Percentiles rank a stretch among this genome's conserved stretches.
phyloP scores from a whole-genome alignment of 1,284 basidiomycete genomes.

The Cutaneotrichosporon spelunceum region DNA sequence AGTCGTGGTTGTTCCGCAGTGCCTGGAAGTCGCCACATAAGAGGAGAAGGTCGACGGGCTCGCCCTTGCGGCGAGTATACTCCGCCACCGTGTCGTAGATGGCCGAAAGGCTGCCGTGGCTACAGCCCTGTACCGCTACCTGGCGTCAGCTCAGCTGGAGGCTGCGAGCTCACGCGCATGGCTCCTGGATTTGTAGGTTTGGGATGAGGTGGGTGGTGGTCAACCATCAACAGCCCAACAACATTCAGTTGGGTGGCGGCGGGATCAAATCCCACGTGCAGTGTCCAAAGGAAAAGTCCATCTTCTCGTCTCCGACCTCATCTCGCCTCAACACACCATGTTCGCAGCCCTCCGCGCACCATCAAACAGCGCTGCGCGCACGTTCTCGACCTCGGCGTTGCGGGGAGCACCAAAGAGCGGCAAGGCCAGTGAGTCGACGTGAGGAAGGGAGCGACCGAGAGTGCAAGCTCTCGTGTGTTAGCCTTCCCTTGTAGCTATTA shows the following conservation, averaged over 20 bases:
- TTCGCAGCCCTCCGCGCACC: slow-evolving; percentile 9
- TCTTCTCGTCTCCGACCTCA: background rate
- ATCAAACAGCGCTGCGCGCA: background rate
- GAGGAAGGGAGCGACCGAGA: background rate
- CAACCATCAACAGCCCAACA: background rate
- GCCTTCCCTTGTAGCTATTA: background rate
- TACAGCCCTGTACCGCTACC: slow-evolving; percentile 93
- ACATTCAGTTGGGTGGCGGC: slow-evolving; percentile 3
- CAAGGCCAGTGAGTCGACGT: slow-evolving; percentile 4
- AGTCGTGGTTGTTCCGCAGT: slow-evolving; percentile 77
- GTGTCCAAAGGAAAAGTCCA: background rate
- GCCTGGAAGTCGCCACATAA: slow-evolving; percentile 88
- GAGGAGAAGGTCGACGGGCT: slow-evolving; percentile 77
- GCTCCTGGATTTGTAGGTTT: background rate
- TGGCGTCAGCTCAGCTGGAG: slow-evolving; percentile 38
- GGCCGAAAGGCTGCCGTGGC: slow-evolving; percentile 80
- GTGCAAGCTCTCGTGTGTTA: too few relatives aligned
- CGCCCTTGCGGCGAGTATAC: slow-evolving; percentile 62
- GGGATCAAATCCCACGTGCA: slow-evolving; percentile 3
- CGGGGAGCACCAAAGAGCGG: background rate
- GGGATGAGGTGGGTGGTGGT: background rate
- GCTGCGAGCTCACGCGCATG: background rate
- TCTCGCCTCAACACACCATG: slow-evolving; percentile 10
- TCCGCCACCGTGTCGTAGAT: slow-evolving; percentile 76
- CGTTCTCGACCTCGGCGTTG: slow-evolving; percentile 9